phyloP scores from a whole-genome alignment of 2,329 filamentous ascomycete genomes.

The Penicillium sp. region DNA sequence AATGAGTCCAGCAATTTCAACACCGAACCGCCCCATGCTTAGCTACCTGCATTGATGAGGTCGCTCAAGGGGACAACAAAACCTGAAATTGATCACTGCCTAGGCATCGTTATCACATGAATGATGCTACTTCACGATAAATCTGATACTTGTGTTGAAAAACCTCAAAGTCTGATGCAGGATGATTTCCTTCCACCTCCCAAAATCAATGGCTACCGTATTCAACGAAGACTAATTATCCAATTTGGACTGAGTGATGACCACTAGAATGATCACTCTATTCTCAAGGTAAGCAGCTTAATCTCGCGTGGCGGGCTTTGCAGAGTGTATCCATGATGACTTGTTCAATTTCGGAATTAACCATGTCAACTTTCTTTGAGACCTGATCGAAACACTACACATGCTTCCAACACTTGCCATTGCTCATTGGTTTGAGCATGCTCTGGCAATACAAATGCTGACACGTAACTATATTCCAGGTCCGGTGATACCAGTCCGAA shows the following conservation, averaged over 20 bases:
- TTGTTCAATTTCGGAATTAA: not conserved
- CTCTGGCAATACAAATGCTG: not conserved
- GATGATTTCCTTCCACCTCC: not conserved
- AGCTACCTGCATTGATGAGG: not conserved
- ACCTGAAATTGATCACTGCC: too few relatives aligned
- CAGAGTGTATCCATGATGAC: not conserved
- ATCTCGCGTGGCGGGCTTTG: not conserved
- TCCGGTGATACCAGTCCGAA: not conserved
- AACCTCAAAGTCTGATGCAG: not conserved
- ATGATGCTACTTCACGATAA: too few relatives aligned
- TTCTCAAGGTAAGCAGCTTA: not conserved
- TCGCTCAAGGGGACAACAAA: too few relatives aligned
- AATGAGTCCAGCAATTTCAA: not conserved
- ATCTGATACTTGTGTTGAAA: too few relatives aligned
- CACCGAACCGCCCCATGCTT: not conserved
- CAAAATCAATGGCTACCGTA: not conserved
- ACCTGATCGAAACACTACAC: not conserved
- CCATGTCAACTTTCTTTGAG: not conserved
- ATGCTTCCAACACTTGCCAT: not conserved
- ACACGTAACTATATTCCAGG: not conserved
- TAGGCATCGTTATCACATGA: too few relatives aligned
- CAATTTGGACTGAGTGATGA: too few relatives aligned
- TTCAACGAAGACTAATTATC: too few relatives aligned
- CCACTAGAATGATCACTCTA: not conserved
- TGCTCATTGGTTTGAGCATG: not conserved